phyloP scores from a whole-genome alignment of 495 filamentous ascomycete species.

The Penicillium nucicola region DNA sequence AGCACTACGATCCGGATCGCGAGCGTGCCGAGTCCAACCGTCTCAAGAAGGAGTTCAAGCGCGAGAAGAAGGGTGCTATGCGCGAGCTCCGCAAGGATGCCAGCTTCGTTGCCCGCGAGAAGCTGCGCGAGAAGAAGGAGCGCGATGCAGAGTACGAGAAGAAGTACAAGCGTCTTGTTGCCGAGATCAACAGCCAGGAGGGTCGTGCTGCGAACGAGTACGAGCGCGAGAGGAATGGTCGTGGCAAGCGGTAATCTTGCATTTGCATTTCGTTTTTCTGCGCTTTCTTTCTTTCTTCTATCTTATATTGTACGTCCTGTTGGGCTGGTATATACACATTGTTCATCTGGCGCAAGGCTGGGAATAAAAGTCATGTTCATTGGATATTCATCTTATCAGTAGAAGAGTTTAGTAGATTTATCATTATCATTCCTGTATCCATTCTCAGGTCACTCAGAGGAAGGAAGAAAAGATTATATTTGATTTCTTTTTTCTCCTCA shows the following conservation, averaged over 20 bases:
- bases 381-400: neutral
- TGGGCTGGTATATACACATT: constrained; percentile 25
- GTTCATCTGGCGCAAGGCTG: constrained; percentile 21
- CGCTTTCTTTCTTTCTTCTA: constrained; percentile 2
- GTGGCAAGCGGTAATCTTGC: constrained; percentile 52
- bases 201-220: constrained; percentile 82
- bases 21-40: constrained; percentile 79
- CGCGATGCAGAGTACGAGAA: constrained; percentile 85
- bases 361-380: constrained; percentile 26
- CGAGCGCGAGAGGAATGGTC: constrained; percentile 75
- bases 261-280: constrained; percentile 1
- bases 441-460: no score
- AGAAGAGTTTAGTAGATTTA: no score
- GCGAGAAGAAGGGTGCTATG: constrained; percentile 91
- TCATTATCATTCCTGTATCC: no score
- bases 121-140: constrained; percentile 86
- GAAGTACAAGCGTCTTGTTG: constrained; percentile 88
- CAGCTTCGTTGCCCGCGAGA: constrained; percentile 85
- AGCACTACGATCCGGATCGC: constrained; percentile 91
- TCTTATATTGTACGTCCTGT: constrained; percentile 14
- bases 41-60: constrained; percentile 85
- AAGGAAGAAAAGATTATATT: no score
- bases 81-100: constrained; percentile 93
- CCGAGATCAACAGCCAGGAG: constrained; percentile 93
- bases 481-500: no score